phyloP scores from a whole-genome alignment of 768 basidiomycete genomes.

The Kwoniella europaea region DNA sequence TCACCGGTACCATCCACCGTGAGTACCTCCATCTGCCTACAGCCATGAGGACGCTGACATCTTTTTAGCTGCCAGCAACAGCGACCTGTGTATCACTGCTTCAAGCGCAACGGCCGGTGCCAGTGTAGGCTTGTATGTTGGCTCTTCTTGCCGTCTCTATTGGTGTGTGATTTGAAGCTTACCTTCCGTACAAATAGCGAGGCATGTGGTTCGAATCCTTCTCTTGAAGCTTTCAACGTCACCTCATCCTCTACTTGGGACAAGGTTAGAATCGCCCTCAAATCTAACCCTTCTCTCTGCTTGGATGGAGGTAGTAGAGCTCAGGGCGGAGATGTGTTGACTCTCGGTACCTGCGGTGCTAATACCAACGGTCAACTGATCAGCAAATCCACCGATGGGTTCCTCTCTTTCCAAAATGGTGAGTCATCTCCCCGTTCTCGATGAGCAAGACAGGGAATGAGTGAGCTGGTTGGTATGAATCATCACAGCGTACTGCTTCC shows the following conservation, averaged over 20 bases:
- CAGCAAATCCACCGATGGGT: slow-evolving; percentile 1
- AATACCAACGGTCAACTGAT: neutral
- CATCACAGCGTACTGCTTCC: slow-evolving; percentile 9
- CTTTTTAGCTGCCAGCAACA: neutral
- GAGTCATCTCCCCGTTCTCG: neutral
- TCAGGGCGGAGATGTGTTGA: neutral
- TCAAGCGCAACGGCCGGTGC: slow-evolving; percentile 2
- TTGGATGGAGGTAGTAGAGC: slow-evolving; percentile 2
- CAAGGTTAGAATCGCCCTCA: neutral
- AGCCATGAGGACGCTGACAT: neutral
- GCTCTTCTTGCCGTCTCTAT: no score
- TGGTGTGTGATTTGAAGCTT: no score
- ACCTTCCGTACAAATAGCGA: neutral
- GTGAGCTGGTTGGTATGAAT: no score
- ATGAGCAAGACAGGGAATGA: no score
- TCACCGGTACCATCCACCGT: slow-evolving; percentile 10
- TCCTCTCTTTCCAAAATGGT: slow-evolving; percentile 10
- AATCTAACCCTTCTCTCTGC: slow-evolving; percentile 3
- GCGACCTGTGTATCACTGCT: slow-evolving; percentile 7
- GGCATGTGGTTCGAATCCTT: neutral
- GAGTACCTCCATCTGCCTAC: neutral
- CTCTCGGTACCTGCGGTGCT: neutral
- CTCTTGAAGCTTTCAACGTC: neutral
- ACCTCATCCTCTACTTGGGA: neutral
- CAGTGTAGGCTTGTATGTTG: slow-evolving; percentile 4